Evolutionary conservation across 1,284 basidiomycete genomes (phyloP).

Genomic region (Ceratobasidium sp.): DNA sequence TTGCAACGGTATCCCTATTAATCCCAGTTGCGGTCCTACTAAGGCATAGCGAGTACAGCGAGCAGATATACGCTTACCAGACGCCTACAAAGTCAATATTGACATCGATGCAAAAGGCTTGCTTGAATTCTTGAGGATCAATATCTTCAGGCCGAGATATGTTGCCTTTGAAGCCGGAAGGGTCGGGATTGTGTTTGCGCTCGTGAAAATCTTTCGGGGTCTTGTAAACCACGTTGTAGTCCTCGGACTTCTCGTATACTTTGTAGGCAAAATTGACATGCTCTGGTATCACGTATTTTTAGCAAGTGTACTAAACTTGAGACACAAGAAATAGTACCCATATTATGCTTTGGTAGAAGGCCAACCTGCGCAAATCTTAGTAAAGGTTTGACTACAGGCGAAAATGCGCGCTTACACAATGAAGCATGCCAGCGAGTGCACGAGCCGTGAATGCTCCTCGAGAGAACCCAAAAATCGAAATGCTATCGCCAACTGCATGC

Average conservation of each 20-base stretch:
- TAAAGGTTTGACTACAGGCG: neutral
- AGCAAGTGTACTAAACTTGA: no score
- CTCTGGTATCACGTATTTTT: no score
- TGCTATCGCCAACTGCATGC: constrained; percentile 36
- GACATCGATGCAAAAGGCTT: constrained; percentile 42
- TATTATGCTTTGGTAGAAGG: constrained; percentile 19
- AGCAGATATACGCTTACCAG: no score
- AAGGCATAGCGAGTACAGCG: no score
- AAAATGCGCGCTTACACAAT: constrained; percentile 7
- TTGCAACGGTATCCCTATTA: constrained; percentile 42
- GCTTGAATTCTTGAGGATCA: constrained; percentile 42
- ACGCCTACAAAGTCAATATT: constrained; percentile 44
- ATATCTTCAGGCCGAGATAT: constrained; percentile 7
- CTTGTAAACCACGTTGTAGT: no score
- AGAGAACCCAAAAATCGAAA: constrained; percentile 42
- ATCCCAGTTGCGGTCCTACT: no score
- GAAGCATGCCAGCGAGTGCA: constrained; percentile 41
- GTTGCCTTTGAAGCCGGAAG: no score
- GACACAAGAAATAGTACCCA: neutral
- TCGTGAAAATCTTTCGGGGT: no score
- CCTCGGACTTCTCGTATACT: constrained; percentile 31
- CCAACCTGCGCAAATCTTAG: neutral
- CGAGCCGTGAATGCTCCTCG: constrained; percentile 43
- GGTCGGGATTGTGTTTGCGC: no score
- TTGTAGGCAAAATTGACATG: constrained; percentile 46